Conservation (phyloP, 768 basidiomycete genomes). For the Leucogyrophana mollusca region DNA sequence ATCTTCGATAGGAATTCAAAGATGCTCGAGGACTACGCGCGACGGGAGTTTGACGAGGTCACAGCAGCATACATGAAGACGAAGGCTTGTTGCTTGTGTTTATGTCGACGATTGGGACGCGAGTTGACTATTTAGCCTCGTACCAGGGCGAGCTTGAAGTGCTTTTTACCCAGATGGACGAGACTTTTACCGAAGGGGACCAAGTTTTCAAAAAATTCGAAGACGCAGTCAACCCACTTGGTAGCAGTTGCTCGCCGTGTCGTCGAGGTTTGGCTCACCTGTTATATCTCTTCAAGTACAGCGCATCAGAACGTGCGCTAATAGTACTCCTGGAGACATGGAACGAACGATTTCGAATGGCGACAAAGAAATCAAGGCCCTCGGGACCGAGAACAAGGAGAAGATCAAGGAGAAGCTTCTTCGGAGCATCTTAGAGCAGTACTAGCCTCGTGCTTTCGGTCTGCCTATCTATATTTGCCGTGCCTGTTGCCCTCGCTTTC, state of each 20-base stretch:
- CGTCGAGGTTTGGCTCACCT: slow-evolving; percentile 7
- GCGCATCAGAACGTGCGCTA: slow-evolving; percentile 39
- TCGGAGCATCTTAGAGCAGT: slow-evolving; percentile 32
- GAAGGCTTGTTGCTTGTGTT: slow-evolving; percentile 37
- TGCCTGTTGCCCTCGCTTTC: too few species aligned
- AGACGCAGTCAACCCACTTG: slow-evolving; percentile 40
- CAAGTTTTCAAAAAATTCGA: slow-evolving; percentile 51
- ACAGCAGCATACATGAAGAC: slow-evolving; percentile 36
- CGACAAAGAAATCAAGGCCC: slow-evolving; percentile 51
- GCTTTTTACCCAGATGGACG: slow-evolving; percentile 45
- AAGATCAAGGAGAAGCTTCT: slow-evolving; percentile 33
- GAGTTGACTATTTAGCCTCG: slow-evolving; percentile 14
- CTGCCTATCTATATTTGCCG: too few species aligned
- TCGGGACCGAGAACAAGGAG: slow-evolving; percentile 30
- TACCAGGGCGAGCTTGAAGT: slow-evolving; percentile 41
- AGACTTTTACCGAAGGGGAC: slow-evolving; percentile 47
- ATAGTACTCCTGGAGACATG: slow-evolving; percentile 46
- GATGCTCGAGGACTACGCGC: slow-evolving; percentile 43
- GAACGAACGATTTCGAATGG: slow-evolving; percentile 51
- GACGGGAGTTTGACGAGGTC: slow-evolving; percentile 44
- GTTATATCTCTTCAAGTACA: slow-evolving; percentile 40
- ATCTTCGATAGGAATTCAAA: slow-evolving; percentile 57
- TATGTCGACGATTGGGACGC: background rate
- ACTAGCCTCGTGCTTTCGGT: slow-evolving; percentile 12
- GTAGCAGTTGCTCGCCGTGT: slow-evolving; percentile 32